These are phyloP conservation scores for Scenedesmus sp. DNA, from an alignment of 163 green algal species.

Conservation along the genomic window DNA sequence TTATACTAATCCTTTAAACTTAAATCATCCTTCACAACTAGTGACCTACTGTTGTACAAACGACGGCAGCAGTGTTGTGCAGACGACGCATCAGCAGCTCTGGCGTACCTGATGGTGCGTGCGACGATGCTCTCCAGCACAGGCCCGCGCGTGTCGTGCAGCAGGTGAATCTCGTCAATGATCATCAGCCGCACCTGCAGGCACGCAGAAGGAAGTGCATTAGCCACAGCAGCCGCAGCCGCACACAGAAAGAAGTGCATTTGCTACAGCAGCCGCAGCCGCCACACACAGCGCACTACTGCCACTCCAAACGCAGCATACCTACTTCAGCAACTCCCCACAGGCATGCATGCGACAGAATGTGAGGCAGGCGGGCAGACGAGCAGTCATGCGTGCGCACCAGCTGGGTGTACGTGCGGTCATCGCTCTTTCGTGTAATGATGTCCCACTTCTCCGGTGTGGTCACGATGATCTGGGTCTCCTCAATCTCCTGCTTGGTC, in stretches of 20 bases:
- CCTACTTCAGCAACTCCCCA: no score
- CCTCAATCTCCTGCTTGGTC: constrained; percentile 89
- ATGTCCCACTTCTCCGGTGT: constrained; percentile 99
- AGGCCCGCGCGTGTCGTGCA: constrained; percentile 95
- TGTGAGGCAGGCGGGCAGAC: not conserved
- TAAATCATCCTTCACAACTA: no score
- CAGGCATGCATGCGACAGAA: no score
- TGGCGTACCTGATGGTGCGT: constrained; percentile 90
- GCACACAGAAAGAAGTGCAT: no score
- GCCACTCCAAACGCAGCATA: no score
- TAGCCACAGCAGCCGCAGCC: not conserved
- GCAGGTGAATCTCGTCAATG: constrained; percentile 97
- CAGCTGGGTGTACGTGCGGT: constrained; percentile 92
- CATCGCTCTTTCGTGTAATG: constrained; percentile 97
- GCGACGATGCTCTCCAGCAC: constrained; percentile 97
- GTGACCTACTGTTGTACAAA: no score
- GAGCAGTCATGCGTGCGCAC: constrained; percentile 50
- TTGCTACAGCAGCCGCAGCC: no score
- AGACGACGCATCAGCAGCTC: no score
- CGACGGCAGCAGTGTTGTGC: no score
- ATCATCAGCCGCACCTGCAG: constrained; percentile 72
- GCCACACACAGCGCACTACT: no score
- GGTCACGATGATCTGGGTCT: constrained; percentile 95
- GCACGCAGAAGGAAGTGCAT: not conserved
- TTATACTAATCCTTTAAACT: no score